Evolutionary conservation across 2,329 filamentous ascomycete genomes (phyloP), one percentile per base, ranked within the genome.

Genomic region (Alternaria solani): DNA sequence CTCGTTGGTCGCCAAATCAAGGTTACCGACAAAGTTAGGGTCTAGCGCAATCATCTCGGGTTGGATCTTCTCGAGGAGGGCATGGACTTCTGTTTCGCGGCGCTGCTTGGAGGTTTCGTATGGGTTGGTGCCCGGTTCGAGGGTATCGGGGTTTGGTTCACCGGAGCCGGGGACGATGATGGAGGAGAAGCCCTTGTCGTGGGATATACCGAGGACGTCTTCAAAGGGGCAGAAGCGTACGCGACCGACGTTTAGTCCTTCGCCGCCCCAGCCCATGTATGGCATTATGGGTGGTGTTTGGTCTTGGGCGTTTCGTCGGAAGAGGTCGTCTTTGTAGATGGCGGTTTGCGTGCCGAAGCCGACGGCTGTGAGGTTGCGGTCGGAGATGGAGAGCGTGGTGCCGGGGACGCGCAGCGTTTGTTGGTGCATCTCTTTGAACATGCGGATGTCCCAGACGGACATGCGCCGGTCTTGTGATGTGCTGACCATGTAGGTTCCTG

Each of bases 31-130:
- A 75, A 93, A 96, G 79, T 95, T 91, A 68, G 95, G 94, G 75
- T 99, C 90, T 23, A 99, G 84, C 1, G 93, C 92, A 64, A 99
- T 99, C 93, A 98, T 99, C 75, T 97, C 94, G 4, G 95, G 94
- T 73, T 94, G 89, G 48, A 99, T 85, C 83, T 99, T 99, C 84
- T 96, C 96, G 70, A 99, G 87, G 65, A 99, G 85, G 12, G 87
- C 85, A 82, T 91, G 93, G 78, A 99, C 93, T 80, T 99, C 95
- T 51, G 87, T 86, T 80, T 99, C 95, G 79, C 96, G 94, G 72
- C 95, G 88, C 81, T 98, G 94, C 81, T 95, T 96, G 73, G 84
- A 86, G 54, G 91, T 97, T 81, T 98, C 95, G 85, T 94, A 98
- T 34, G 95, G 95, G 83, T 99, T 99, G 12, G 72, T 76, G 54